Base-by-base conservation (phyloP, 257 asterid species). In the Salvia miltiorrhiza region DNA sequence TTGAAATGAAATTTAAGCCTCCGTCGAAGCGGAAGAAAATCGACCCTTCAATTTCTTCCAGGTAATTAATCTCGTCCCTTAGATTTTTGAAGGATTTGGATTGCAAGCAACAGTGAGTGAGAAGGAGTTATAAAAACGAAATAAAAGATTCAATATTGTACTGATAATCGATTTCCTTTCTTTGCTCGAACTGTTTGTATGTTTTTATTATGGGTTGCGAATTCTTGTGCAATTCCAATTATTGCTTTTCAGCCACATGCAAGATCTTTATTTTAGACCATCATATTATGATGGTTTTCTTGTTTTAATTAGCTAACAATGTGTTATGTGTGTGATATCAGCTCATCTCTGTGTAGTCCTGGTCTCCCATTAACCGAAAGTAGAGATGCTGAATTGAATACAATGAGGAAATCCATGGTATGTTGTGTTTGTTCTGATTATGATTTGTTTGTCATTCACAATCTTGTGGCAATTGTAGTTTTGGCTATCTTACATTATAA, bases 21-120 rank as follows among this genome's bases (percentile, higher is more conserved):
- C 84, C 84, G 12, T 71, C 81, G 21, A 88, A 84, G 84, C 81
- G 80, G 82, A 73, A 75, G 83, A 88, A 79, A 71, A 61, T 76
- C 32, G 82, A 80, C 2, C 67, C 67, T 37, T 37, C 71, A 12
- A 30, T 78, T 66, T 53, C 78, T 40, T 62, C 26, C 69, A 66
- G 87, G 90, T 83, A 78, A 75, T 78, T 58, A 35, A 35, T 39
- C 4, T 28, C 60, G 19, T 32, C 43, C 26, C 61, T 21, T 65
- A 13, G 39, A 50, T 52, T 20, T 26, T 41, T 2, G 37, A 52
- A 4, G 23, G 4, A 20, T 33, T 5, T 43, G 59, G 24, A 54
- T 43, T 10, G 26, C 23, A 41, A n/a, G 26, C 7, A 32, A 9
- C 3, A 40, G 7, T 11, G 50, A 9, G 9, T 5, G 1, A n/a